Percentiles rank a stretch among this genome's conserved stretches.
Evolutionary conservation across 2,329 filamentous ascomycete genomes (phyloP).

Genomic region (Pseudocercospora vitis): DNA sequence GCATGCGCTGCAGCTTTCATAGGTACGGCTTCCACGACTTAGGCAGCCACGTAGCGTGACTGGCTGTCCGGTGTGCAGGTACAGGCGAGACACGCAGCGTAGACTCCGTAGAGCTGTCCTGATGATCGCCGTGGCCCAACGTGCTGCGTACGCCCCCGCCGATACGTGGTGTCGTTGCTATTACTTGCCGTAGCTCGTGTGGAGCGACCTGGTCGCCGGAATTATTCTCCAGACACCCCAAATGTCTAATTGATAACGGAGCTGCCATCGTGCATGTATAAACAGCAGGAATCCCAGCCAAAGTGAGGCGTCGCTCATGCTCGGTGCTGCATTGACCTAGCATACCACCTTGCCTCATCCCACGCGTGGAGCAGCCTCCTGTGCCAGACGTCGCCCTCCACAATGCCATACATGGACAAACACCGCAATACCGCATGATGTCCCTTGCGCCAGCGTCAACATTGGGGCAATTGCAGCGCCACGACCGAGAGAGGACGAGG

Average conservation of each 20-base stretch:
- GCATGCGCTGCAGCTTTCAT: background rate
- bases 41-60: conserved; percentile 16
- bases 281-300: background rate
- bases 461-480: background rate
- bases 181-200: conserved; percentile 1
- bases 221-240: background rate
- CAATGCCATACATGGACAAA: background rate
- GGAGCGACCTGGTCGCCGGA: conserved; percentile 7
- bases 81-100: conserved; percentile 20
- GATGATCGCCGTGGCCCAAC: conserved; percentile 2
- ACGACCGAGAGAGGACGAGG: background rate
- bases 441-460: background rate
- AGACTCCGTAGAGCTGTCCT: background rate
- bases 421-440: too few relatives aligned
- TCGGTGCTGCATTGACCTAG: background rate
- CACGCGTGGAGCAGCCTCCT: background rate
- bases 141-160: background rate
- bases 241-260: conserved; percentile 5
- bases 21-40: conserved; percentile 17
- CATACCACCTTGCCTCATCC: background rate
- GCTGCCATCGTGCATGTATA: background rate
- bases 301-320: conserved; percentile 8
- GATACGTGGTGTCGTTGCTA: conserved; percentile 4
- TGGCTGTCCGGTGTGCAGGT: conserved; percentile 15
- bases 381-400: conserved; percentile 5